Evolutionary conservation across 2,329 filamentous ascomycete genomes (phyloP), one percentile per base, ranked within the genome.

Genomic region (Cladosporium sp.): DNA sequence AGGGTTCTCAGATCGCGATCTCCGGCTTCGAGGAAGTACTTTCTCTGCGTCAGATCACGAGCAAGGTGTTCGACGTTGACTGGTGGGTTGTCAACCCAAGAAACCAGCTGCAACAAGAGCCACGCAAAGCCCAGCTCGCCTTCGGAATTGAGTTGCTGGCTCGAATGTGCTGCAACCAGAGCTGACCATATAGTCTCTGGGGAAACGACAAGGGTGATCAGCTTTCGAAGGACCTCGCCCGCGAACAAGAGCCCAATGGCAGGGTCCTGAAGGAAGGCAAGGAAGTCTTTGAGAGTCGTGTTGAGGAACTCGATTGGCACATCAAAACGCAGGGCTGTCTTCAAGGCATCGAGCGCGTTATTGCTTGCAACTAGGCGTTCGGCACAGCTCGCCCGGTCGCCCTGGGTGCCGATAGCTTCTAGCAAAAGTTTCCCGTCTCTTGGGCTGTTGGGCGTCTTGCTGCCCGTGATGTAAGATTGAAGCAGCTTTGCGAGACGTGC

Each of bases 131-230:
- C 72, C 14, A 72, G 69, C 5, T 72, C 73, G 5, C 69, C 71
- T 31, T 72, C 64, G 1, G 66, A 44, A 0, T 70, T 69, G 10
- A 81, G 73, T 1, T 65, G 52, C 1, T 69, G 67, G 7, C 71
- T 56, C 33, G 72, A 49, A 33, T 76, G 71, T 5, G 73, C 72
- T 0, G 75, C 66, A 23, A 84, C 49, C 1, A 87, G 70, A 0
- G 80, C 78, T 18, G 80, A 78, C 87, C 87, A 89, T 14, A 88
- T 78, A 0, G 82, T 83, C 0, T 82, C 81, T 0, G 87, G 86
- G 1, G 85, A 76, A 1, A 84, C 73, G 3, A 88, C 76, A 0
- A 77, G 74, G 0, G 78, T 67, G 1, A 88, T 71, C 2, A 88
- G 57, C 16, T 80, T 75, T 35, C 78, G 75, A 2, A 88, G 75